Base-by-base conservation (phyloP, 1,284 basidiomycete genomes). In the Ganoderma lucidum region DNA sequence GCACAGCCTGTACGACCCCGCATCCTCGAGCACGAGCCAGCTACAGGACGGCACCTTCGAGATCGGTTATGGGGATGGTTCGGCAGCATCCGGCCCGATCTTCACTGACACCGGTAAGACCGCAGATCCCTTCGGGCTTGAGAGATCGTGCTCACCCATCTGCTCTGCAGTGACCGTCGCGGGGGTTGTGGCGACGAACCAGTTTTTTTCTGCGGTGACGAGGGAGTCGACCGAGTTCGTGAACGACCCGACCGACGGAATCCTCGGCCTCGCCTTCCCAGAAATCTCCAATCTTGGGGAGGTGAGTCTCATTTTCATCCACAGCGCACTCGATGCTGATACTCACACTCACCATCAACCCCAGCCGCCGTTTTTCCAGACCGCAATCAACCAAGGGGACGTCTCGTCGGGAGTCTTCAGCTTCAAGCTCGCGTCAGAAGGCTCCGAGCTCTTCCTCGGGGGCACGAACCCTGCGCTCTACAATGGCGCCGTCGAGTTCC, bases 361-460 rank as follows among this genome's bases (percentile, higher is more conserved):
- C 15, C 59, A 66, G 63, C 42, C 42, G 62, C 70, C 71, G 15
- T 81, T 86, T 66, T 85, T 88, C 77, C 79, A 86, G 55, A 85
- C 81, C 55, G 78, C 85, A 62, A 70, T 84, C 30, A 73, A 71
- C 1, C 78, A 86, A 66, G 78, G 77, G 19, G 71, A 73, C 28
- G 79, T 84, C 15, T 70, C 77, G 3, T 68, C 77, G n/a, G 73
- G 80, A 37, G 81, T 84, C 60, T 88, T 87, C 76, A 80, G 78
- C 15, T 85, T 88, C 78, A 84, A 85, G 70, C 82, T 88, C 72
- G 79, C 82, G 10, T 73, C 74, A 32, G 76, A 77, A 30, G 84
- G 83, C 66, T 85, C 85, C 3, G 81, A 84, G 73, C 82, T 89
- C 35, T 85, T 78, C 78, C 81, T 90, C 63, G 88, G 88, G 53